Conservation (phyloP, 345 rosid genomes). For the Kandelia obovata region DNA sequence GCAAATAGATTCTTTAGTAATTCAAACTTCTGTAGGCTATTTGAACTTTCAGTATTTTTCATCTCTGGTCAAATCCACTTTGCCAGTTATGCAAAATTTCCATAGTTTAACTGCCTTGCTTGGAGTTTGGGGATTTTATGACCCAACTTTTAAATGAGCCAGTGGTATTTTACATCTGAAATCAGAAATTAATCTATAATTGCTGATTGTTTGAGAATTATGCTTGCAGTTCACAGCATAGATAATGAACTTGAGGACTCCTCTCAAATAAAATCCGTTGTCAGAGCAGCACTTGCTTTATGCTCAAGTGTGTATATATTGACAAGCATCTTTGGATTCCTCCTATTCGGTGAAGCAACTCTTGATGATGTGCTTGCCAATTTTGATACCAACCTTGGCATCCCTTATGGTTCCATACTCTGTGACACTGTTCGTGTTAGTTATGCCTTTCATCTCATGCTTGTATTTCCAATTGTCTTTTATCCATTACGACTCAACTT, state of each 20-base stretch:
- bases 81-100: not conserved
- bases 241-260: slow-evolving; percentile 22
- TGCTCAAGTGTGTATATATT: slow-evolving; percentile 17
- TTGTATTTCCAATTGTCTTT: slow-evolving; percentile 23
- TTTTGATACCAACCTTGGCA: slow-evolving; percentile 19
- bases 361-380: slow-evolving; percentile 26
- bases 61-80: not conserved
- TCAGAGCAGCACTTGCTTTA: slow-evolving; percentile 14
- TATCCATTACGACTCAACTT: slow-evolving; percentile 15
- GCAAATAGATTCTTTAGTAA: too few relatives aligned
- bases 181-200: not conserved
- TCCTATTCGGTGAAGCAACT: slow-evolving; percentile 25
- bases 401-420: slow-evolving; percentile 17
- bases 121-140: not conserved
- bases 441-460: slow-evolving; percentile 24
- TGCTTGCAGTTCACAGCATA: slow-evolving; percentile 22
- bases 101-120: not conserved
- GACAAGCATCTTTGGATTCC: slow-evolving; percentile 26
- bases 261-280: slow-evolving; percentile 18
- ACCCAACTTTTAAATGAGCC: not conserved
- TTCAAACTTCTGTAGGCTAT: too few relatives aligned
- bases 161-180: not conserved
- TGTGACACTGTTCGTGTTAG: slow-evolving; percentile 19
- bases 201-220: slow-evolving; percentile 1
- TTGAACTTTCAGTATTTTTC: too few relatives aligned